Evolutionary conservation across 2,329 filamentous ascomycete genomes (phyloP), one percentile per base, ranked within the genome.

Genomic region (Clarireedia monteithiana): DNA sequence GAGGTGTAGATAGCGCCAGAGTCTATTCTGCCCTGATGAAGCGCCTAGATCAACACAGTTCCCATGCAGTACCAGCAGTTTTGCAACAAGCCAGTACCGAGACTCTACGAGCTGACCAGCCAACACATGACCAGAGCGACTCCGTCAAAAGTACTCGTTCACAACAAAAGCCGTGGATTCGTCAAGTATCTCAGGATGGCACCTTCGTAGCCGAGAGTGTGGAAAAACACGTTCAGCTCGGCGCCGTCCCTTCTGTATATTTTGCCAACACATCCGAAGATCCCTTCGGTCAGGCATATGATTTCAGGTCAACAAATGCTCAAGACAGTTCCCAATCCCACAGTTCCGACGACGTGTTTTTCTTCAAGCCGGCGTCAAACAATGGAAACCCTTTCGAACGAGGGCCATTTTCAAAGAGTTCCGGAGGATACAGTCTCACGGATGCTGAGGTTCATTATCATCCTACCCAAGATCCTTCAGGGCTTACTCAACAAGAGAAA

Each of bases 1-100:
- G 63, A 52, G 63, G 71, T 0, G 71, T 82, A 24, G 76, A 84
- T 56, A 83, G 80, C 57, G 75, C 82, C 40, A 75, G 78, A 38
- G 75, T 87, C 3, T 86, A 84, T 63, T 82, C 81, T 5, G 84
- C 83, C 1, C 70, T 88, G n/a, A 80, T 86, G 70, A 79, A 79
- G 59, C 74, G 75, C 36, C 68, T 82, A 44, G 68, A 74, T 9
- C 73, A 76, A 10, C 73, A 71, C 2, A 71, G 70, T 24, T 64
- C 66, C 6, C 57, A 63, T 42, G 48, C 59, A 30, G 65, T 60
- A n/a, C 59, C 61, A 26, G 58, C 59, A 17, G 57, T 57, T 24
- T 55, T 55, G n/a, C 55, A 55, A 27, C 62, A 61, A 27, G 57
- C 48, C 5, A 67, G 59, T 40, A 38, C 59, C 6, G 59, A 65